Percentiles rank a stretch among this genome's conserved stretches.
phyloP scores from a whole-genome alignment of 108 stramenopile genomes.

The Parmales sp. region DNA sequence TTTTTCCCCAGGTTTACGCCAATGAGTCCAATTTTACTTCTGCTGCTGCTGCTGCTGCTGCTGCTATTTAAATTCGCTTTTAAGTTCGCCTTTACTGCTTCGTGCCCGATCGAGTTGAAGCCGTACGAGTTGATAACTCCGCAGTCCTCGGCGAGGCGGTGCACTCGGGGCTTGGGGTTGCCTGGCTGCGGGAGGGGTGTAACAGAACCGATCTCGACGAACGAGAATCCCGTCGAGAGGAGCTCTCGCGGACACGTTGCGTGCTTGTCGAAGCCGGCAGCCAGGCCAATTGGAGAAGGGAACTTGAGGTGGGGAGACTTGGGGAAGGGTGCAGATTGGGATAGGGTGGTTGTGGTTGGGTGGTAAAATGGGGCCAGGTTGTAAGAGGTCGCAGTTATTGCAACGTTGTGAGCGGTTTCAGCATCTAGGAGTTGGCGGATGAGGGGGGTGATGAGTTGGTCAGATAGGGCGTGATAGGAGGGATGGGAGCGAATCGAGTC shows the following conservation, averaged over 20 bases:
- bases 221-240: slow-evolving; percentile 73
- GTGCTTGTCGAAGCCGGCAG: slow-evolving; percentile 95
- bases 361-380: not conserved
- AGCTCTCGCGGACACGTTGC: slow-evolving; percentile 61
- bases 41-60: not conserved
- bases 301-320: slow-evolving; percentile 23
- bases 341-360: not conserved
- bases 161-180: slow-evolving; percentile 90
- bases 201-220: slow-evolving; percentile 45
- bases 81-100: slow-evolving; percentile 43
- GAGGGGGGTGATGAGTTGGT: slow-evolving; percentile 46
- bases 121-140: slow-evolving; percentile 93
- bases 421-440: slow-evolving; percentile 43
- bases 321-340: not conserved
- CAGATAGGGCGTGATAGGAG: slow-evolving; percentile 55
- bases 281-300: slow-evolving; percentile 73
- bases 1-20: slow-evolving; percentile 94
- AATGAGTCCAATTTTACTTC: slow-evolving; percentile 24
- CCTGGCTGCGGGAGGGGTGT: slow-evolving; percentile 81
- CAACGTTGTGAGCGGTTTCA: slow-evolving; percentile 40
- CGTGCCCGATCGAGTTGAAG: slow-evolving; percentile 75
- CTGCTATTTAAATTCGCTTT: not conserved
- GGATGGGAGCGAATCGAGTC: too few relatives aligned
- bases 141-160: slow-evolving; percentile 71
- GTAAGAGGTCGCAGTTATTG: not conserved